phyloP scores from a whole-genome alignment of 2,329 filamentous ascomycete genomes.

The Pseudogymnoascus sp. region DNA sequence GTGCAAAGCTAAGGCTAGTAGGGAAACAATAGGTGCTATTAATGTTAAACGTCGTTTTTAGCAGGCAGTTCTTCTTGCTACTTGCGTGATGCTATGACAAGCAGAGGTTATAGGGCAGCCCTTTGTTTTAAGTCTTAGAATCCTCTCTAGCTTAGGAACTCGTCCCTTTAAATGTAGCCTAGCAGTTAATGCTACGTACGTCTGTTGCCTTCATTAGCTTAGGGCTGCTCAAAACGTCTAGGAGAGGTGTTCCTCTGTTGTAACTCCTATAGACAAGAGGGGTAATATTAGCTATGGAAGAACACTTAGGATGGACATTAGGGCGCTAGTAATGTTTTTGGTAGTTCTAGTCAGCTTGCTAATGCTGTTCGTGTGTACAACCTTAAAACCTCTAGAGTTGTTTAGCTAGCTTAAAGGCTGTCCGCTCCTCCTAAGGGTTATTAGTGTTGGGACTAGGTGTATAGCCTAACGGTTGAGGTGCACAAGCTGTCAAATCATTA shows the following conservation, averaged over 20 bases:
- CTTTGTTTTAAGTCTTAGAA: too few relatives aligned
- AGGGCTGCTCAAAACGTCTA: background rate
- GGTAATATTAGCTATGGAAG: background rate
- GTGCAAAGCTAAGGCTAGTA: background rate
- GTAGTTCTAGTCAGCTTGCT: background rate
- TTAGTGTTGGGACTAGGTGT: background rate
- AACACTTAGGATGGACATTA: background rate
- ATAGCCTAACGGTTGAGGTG: background rate
- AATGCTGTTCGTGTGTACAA: conserved; percentile 3
- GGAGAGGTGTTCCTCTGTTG: background rate
- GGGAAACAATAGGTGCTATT: background rate
- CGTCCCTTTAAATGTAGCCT: background rate
- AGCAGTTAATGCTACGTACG: background rate
- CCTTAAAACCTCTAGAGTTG: background rate
- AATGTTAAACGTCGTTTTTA: background rate
- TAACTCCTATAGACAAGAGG: background rate
- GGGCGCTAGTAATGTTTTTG: background rate
- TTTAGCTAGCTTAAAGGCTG: background rate
- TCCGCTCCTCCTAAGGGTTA: too few relatives aligned
- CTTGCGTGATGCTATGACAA: background rate
- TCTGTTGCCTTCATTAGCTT: background rate
- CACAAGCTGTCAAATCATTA: background rate
- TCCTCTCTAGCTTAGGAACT: background rate
- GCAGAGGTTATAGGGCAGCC: background rate
- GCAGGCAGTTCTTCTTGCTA: background rate